These are phyloP conservation scores for Fusarium sp. DNA, from an alignment of 2,329 filamentous ascomycete species.

Conservation along the genomic window DNA sequence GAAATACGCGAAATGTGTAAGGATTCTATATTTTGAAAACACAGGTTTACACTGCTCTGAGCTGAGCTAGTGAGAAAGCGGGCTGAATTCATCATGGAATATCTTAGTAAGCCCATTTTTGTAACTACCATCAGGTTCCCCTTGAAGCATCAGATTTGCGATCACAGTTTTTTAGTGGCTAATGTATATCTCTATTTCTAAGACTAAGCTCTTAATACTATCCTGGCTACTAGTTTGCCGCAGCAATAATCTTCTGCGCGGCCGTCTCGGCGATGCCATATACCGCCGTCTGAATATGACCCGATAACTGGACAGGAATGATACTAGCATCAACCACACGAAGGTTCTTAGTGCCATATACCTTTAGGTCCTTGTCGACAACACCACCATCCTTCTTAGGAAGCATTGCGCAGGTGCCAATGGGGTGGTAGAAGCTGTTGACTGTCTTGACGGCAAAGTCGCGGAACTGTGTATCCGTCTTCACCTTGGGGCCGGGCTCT, in stretches of 20 bases:
- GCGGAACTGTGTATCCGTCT: background rate
- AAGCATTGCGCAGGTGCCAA: slow-evolving; percentile 6
- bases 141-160: too few relatives aligned
- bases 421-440: slow-evolving; percentile 4
- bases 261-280: slow-evolving; percentile 9
- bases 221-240: background rate
- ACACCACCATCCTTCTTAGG: slow-evolving; percentile 6
- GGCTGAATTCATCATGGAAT: too few relatives aligned
- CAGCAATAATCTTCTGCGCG: background rate
- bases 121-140: too few relatives aligned
- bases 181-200: too few relatives aligned
- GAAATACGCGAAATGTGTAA: too few relatives aligned
- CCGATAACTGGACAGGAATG: slow-evolving; percentile 3
- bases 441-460: slow-evolving; percentile 8
- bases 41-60: too few relatives aligned
- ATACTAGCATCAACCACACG: slow-evolving; percentile 19
- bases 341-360: slow-evolving; percentile 1
- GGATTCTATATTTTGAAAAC: too few relatives aligned
- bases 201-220: too few relatives aligned
- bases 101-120: too few relatives aligned
- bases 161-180: too few relatives aligned
- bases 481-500: background rate
- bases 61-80: too few relatives aligned
- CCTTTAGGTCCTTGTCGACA: background rate
- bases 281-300: slow-evolving; percentile 4